Evolutionary conservation across 306 rosid genomes (phyloP), one percentile per base, ranked within the genome.

Genomic region (Corylus americana): DNA sequence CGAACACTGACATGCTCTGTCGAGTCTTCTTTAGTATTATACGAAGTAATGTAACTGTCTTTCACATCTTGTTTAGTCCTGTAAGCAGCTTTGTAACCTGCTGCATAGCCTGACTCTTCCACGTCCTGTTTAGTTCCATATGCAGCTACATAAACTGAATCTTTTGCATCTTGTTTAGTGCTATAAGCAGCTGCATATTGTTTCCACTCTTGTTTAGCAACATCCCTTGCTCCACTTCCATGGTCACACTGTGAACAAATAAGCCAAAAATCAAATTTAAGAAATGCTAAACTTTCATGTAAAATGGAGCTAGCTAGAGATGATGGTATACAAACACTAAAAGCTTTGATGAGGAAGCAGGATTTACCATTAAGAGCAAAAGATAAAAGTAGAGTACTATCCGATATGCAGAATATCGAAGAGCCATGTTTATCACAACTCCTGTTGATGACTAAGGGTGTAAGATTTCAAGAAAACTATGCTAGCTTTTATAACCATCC

Each of bases 181-280:
- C 22, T 31, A 13, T 64, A 64, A 14, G 70, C 5, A 64, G 22
- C 48, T 64, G 47, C 48, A 31, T 64, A 64, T 20, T 59, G 66
- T 59, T 59, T 29, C 69, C 3, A 4, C 9, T 29, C 70, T 31
- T 63, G 20, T 6, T 63, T 54, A 44, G 18, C 57, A 2, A 14
- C 49, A 29, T 74, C 55, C 82, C 82, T 73, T 25, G 54, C 82
- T 78, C 79, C 86, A 48, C 18, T 78, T 66, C 67, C 51, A 18
- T 44, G 35, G 8, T 48, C 42, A 67, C 59, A 27, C 86, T 82
- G 44, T 64, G 58, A 8, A 67, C 13, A 67, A 18, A 9, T 9
- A 44, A 64, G 4, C 13, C 48, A 31, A 13, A 35, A 48, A 17
- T 64, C 45, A 67, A 67, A 39, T 13, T 67, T 4, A 67, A 67